A percentile compares a stretch with the other conserved stretches of the same genome.
Conservation (phyloP, 2,329 filamentous ascomycete species). For the Trichoderma oligosporum region DNA sequence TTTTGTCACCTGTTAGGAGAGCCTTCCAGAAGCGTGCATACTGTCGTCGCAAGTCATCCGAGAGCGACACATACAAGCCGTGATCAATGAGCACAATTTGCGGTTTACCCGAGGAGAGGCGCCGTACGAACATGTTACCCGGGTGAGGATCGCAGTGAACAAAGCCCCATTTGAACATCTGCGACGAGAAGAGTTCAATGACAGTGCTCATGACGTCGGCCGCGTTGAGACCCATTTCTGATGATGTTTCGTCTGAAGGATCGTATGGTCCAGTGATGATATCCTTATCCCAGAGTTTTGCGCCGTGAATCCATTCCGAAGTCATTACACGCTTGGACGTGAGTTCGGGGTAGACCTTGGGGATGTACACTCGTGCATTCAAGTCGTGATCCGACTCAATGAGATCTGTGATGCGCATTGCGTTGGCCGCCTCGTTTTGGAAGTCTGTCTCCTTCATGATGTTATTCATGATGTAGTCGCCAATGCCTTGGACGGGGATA, state of each 20-base stretch:
- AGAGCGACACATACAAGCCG: constrained; percentile 8
- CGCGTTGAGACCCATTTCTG: constrained; percentile 3
- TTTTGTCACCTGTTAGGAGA: constrained; percentile 6
- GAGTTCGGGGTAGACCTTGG: constrained; percentile 6
- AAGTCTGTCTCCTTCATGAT: constrained; percentile 19
- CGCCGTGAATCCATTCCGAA: constrained; percentile 15
- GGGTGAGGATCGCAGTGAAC: constrained; percentile 18
- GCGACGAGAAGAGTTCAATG: constrained; percentile 16
- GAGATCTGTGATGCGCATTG: not conserved
- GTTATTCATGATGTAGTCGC: constrained; percentile 11
- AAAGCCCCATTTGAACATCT: constrained; percentile 19
- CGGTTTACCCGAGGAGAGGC: constrained; percentile 2
- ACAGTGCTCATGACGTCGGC: constrained; percentile 12
- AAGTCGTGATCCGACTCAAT: not conserved
- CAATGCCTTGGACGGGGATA: constrained; percentile 8
- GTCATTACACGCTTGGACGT: constrained; percentile 6
- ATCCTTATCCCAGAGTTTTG: constrained; percentile 17
- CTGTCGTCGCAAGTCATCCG: not conserved
- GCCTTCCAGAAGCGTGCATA: constrained; percentile 15
- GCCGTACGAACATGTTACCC: constrained; percentile 16
- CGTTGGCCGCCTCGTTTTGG: constrained; percentile 12
- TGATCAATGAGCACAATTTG: constrained; percentile 17
- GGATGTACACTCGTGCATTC: constrained; percentile 10
- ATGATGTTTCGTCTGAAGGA: not conserved
- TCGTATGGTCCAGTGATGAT: constrained; percentile 7